Evolutionary conservation across 805 yeast genomes (phyloP).

Genomic region (Ogataea trehalophila): DNA sequence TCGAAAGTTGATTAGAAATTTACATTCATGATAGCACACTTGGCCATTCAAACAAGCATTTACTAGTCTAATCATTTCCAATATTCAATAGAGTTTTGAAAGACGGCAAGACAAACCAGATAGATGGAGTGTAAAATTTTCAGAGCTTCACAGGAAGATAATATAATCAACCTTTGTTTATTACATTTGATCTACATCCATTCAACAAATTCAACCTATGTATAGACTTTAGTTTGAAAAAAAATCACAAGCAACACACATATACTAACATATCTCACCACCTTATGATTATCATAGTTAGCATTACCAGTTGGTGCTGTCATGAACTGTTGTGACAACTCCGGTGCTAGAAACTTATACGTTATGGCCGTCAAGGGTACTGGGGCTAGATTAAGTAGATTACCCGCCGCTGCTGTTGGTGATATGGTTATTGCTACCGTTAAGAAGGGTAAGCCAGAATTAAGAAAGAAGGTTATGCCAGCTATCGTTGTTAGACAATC

Average conservation of each 20-base stretch:
- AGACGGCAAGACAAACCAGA: background rate
- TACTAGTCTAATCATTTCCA: no score
- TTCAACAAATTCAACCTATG: background rate
- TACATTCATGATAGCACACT: no score
- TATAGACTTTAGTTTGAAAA: no score
- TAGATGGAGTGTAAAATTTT: background rate
- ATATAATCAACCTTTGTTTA: no score
- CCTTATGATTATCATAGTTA: slow-evolving; percentile 53
- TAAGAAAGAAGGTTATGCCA: slow-evolving; percentile 99
- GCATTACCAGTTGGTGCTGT: slow-evolving; percentile 99
- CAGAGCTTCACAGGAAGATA: background rate
- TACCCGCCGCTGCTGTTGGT: slow-evolving; percentile 99
- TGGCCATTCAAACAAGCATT: no score
- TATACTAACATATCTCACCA: slow-evolving; percentile 10
- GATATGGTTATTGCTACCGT: slow-evolving; percentile 99
- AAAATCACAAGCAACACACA: background rate
- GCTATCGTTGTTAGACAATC: slow-evolving; percentile 99
- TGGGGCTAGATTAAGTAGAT: slow-evolving; percentile 99
- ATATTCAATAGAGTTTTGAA: no score
- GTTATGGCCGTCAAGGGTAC: slow-evolving; percentile 97
- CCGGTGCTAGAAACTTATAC: slow-evolving; percentile 99
- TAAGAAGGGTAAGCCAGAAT: slow-evolving; percentile 99
- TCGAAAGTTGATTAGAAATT: no score
- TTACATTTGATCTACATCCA: no score
- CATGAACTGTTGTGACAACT: slow-evolving; percentile 99